phyloP scores from a whole-genome alignment of 2,329 filamentous ascomycete species.

The Helotiales sp. region DNA sequence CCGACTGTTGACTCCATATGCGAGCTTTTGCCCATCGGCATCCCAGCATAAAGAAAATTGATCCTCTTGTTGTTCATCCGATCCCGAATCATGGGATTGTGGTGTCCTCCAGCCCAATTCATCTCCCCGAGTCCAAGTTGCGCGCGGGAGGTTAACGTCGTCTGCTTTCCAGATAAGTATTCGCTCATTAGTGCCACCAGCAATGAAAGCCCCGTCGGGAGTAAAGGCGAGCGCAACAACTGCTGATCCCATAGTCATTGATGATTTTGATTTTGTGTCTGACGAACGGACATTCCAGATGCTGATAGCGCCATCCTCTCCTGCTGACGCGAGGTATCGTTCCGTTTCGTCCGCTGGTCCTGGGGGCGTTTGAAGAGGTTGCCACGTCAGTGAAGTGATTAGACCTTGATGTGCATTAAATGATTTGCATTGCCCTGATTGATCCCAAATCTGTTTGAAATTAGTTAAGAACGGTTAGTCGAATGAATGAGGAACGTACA shows the following conservation, averaged over 20 bases:
- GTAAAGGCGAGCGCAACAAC: constrained; percentile 66
- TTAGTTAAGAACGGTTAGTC: constrained; percentile 47
- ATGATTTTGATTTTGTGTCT: constrained; percentile 61
- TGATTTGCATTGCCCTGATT: constrained; percentile 56
- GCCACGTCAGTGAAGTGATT: constrained; percentile 65
- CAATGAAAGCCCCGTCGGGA: constrained; percentile 66
- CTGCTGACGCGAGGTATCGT: constrained; percentile 61
- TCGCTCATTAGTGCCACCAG: constrained; percentile 61
- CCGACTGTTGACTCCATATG: constrained; percentile 66
- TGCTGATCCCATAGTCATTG: constrained; percentile 63
- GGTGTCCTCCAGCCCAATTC: constrained; percentile 65
- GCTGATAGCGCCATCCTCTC: constrained; percentile 65
- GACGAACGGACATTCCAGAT: constrained; percentile 64
- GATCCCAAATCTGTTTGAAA: constrained; percentile 43
- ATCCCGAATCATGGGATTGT: constrained; percentile 53
- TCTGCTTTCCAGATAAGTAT: constrained; percentile 70
- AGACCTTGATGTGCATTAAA: constrained; percentile 64
- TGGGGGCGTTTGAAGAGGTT: constrained; percentile 53
- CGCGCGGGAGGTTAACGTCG: constrained; percentile 61
- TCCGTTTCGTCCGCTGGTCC: constrained; percentile 50
- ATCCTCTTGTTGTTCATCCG: constrained; percentile 54
- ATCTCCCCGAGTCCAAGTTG: constrained; percentile 61
- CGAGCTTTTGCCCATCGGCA: constrained; percentile 63
- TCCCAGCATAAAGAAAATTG: constrained; percentile 69
- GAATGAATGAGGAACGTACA: constrained; percentile 49